Conservation (phyloP, 768 basidiomycete genomes). For the Russula vinacea region DNA sequence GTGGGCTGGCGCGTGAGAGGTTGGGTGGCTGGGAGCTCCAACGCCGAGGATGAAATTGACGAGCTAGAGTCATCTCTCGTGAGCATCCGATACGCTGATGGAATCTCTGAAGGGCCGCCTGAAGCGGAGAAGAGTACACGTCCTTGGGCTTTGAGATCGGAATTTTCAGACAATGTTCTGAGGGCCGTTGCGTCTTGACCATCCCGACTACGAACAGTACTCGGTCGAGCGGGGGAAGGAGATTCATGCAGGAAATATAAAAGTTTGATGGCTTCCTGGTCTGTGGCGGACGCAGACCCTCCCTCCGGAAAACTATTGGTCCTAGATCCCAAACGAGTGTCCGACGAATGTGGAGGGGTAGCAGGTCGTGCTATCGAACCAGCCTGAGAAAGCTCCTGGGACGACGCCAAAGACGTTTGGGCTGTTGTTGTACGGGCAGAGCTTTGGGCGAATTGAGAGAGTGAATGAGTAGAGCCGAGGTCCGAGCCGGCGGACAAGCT, state of each 20-base stretch:
- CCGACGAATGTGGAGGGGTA: slow-evolving; percentile 39
- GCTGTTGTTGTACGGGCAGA: slow-evolving; percentile 53
- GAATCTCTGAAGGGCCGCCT: slow-evolving; percentile 28
- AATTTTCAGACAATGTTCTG: slow-evolving; percentile 51
- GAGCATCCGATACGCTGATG: slow-evolving; percentile 25
- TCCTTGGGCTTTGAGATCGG: slow-evolving; percentile 56
- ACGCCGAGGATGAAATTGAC: slow-evolving; percentile 38
- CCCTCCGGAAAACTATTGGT: slow-evolving; percentile 29
- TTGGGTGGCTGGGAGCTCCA: slow-evolving; percentile 13
- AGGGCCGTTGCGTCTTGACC: slow-evolving; percentile 54
- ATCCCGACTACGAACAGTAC: slow-evolving; percentile 46
- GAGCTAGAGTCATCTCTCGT: slow-evolving; percentile 39
- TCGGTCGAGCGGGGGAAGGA: slow-evolving; percentile 70
- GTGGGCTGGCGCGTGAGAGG: slow-evolving; percentile 22
- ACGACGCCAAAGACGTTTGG: slow-evolving; percentile 40
- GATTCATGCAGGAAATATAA: slow-evolving; percentile 84
- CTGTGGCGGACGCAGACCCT: slow-evolving; percentile 44
- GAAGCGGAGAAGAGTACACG: slow-evolving; percentile 62
- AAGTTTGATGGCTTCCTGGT: slow-evolving; percentile 84
- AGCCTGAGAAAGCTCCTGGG: slow-evolving; percentile 42
- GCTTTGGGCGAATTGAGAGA: slow-evolving; percentile 64
- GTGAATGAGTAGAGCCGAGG: slow-evolving; percentile 56
- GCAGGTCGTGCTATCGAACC: slow-evolving; percentile 34
- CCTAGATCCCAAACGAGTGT: slow-evolving; percentile 28
- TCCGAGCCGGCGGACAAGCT: slow-evolving; percentile 69